Evolutionary conservation across 1,139 yeast species (phyloP), one percentile per base, ranked within the genome.

Genomic region (Blastobotrys persicus): DNA sequence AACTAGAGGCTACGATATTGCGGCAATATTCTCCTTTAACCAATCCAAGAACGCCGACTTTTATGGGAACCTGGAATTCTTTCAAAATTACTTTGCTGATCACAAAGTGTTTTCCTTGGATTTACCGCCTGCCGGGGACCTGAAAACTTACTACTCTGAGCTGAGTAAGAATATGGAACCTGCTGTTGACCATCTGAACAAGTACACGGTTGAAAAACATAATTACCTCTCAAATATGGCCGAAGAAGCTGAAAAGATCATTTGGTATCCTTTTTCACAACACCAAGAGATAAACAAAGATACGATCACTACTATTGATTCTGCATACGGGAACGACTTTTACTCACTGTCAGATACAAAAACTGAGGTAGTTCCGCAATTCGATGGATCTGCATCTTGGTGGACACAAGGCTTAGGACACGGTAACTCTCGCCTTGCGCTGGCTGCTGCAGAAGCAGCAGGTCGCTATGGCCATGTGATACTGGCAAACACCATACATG

Each of bases 401-500:
- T 62, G 66, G 66, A 62, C 65, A 11, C 65, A 62, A 41, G 64
- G 65, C 1, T 53, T 62, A 6, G 65, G 65, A 9, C 65, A 61
- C 45, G 64, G 64, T 11, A 60, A 62, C 40, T 52, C 57, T 1
- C 52, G 56, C 7, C 51, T 62, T 19, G 56, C 65, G 5, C 53
- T 59, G 9, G 50, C 62, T 9, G 64, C 65, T 7, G 62, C 64
- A 1, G 52, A 60, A 40, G 66, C 65, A 26, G 64, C 64, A 7
- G 63, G 64, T 19, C 44, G 66, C 35, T 62, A 61, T 45, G 66
- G 65, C 0, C 66, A 62, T 50, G 64, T 61, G 7, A 62, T 62
- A 34, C 50, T 62, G 4, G 65, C 65, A 1, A 56, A 56, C 23
- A 59, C 64, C 5, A 52, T 59, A 17, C 60, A 62, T 38, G 61